A percentile compares a stretch with the other conserved stretches of the same genome.
These are phyloP conservation scores for Citrullus colocynthis DNA, from an alignment of 306 rosid genomes.

Conservation along the genomic window DNA sequence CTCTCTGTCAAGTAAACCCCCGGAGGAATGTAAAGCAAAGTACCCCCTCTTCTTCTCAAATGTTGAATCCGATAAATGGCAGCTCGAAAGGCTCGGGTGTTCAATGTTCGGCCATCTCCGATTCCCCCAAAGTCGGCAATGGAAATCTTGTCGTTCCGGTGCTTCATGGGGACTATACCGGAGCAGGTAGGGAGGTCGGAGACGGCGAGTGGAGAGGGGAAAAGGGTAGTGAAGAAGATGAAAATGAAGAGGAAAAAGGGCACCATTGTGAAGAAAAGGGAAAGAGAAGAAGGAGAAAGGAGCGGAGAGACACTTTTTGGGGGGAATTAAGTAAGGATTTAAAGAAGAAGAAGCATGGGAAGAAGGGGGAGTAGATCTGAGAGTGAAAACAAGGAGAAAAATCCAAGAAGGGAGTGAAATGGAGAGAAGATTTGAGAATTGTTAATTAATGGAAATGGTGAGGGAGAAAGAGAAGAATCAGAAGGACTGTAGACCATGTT, in stretches of 20 bases:
- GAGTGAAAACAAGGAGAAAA: neutral
- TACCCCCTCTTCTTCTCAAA: constrained; percentile 50
- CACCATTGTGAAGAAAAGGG: constrained; percentile 13
- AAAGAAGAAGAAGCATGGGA: neutral
- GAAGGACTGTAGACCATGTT: neutral
- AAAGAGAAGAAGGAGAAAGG: neutral
- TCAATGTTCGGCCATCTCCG: constrained; percentile 65
- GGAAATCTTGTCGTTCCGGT: constrained; percentile 54
- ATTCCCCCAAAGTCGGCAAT: constrained; percentile 58
- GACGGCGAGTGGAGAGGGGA: neutral
- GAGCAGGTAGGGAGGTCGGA: constrained; percentile 46
- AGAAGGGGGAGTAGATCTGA: constrained; percentile 1
- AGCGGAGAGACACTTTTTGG: neutral
- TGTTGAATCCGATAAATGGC: constrained; percentile 62
- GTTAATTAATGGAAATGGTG: neutral
- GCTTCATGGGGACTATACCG: constrained; percentile 36
- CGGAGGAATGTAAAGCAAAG: constrained; percentile 63
- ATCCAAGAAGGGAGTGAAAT: neutral
- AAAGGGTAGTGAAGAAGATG: constrained; percentile 11
- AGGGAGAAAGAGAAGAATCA: neutral
- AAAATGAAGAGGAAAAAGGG: constrained; percentile 11
- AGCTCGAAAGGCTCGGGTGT: constrained; percentile 59
- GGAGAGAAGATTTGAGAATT: neutral
- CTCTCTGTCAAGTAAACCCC: constrained; percentile 67
- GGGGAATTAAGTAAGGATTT: neutral